Evolutionary conservation across 345 rosid species (phyloP).

Genomic region (Trapa bicornis): DNA sequence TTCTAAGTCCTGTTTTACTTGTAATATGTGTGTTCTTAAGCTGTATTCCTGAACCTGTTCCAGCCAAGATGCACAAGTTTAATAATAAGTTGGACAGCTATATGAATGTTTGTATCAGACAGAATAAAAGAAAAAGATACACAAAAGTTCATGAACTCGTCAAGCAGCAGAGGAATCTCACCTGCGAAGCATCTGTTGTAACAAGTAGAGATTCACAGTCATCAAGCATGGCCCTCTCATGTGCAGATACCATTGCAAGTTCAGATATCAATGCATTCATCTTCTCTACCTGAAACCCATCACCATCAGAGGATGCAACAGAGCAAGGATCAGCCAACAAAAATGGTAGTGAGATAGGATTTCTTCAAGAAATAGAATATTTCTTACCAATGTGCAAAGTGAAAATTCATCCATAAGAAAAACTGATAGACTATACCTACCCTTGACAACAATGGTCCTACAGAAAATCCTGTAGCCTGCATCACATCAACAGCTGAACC

Average conservation of each 20-base stretch:
- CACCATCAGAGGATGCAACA: neutral
- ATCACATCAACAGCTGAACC: constrained; percentile 85
- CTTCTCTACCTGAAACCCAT: constrained; percentile 35
- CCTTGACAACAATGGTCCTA: constrained; percentile 52
- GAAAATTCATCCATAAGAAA: neutral
- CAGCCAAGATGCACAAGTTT: neutral
- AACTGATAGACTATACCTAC: constrained; percentile 29
- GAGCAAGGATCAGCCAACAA: neutral
- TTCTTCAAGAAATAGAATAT: neutral
- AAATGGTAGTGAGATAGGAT: neutral
- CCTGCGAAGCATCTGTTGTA: constrained; percentile 64
- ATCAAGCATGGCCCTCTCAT: constrained; percentile 47
- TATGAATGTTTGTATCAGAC: neutral
- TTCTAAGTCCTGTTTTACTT: constrained; percentile 38
- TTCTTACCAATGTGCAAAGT: neutral
- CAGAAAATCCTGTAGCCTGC: constrained; percentile 78
- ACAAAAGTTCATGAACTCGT: neutral
- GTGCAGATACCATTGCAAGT: constrained; percentile 41
- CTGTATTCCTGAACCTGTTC: constrained; percentile 46
- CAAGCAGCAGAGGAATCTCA: constrained; percentile 13
- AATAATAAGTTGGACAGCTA: neutral
- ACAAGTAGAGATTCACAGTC: constrained; percentile 59
- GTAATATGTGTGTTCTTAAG: constrained; percentile 48
- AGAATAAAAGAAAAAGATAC: neutral
- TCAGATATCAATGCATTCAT: constrained; percentile 46